Evolutionary conservation across 768 basidiomycete genomes (phyloP), one percentile per base, ranked within the genome.

Genomic region (Leucocoprinus leucothites): DNA sequence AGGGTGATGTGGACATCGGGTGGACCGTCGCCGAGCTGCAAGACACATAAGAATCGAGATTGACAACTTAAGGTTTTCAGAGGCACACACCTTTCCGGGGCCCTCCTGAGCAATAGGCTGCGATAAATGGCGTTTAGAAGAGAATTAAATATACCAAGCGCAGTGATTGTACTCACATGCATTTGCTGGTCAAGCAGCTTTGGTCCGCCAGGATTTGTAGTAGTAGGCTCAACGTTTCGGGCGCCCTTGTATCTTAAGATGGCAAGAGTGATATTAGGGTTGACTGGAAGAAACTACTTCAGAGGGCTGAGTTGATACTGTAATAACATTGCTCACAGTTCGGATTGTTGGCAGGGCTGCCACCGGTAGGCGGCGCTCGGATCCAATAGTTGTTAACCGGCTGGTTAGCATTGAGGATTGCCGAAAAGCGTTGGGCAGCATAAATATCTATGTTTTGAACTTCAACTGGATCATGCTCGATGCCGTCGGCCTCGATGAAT

Each of bases 221-320:
- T 61, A 3, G 59, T 61, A 6, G 68, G 67, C 25, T 69, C 75
- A 8, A 18, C 53, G 7, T 49, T 34, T 0, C 70, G 64, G 22
- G 77, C 75, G 7, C 74, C 75, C 2, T 57, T 56, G 58, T 80
- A 80, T 24, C 73, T 68, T 8, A 80, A 65, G 56, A 80, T 75
- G 0, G 74, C 79, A 31, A 38, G 74, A 74, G 63, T 34, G 28
- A 48, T n/a, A 34, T 18, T 48, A 9, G 68, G 68, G 57, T 78
- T 81, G 42, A 72, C 64, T 11, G 71, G 72, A 69, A 63, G 73
- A 70, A 46, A 57, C 59, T 18, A 25, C 4, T 22, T 47, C 31
- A 35, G 4, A 18, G 18, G 18, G 26, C 11, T 9, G 31, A 60
- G 45, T 7, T 65, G 50, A 25, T 69, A 65, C 21, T 66, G 74